Conservation (phyloP, 208 protist species). For the Trypanosoma conorhini region DNA sequence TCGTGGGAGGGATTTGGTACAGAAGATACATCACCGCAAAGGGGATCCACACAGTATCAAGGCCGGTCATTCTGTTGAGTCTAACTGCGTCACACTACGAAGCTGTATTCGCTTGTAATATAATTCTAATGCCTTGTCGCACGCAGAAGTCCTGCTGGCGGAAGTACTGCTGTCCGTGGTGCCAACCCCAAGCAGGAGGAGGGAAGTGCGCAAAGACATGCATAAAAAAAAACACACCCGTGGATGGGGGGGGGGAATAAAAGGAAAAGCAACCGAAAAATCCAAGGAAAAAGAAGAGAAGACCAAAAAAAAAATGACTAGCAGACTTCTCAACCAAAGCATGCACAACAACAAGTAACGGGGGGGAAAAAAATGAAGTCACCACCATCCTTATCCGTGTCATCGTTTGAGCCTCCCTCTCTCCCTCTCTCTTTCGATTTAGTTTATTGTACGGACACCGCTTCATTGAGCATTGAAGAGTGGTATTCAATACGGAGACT, state of each 20-base stretch:
- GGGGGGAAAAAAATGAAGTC: background rate
- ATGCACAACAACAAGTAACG: background rate
- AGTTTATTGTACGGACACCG: background rate
- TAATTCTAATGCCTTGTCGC: background rate
- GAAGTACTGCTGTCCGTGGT: background rate
- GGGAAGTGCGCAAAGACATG: background rate
- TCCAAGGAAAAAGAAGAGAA: background rate
- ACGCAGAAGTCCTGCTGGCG: background rate
- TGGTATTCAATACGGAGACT: background rate
- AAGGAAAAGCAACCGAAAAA: background rate
- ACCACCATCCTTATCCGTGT: background rate
- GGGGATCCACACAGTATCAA: conserved; percentile 83
- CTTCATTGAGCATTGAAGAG: background rate
- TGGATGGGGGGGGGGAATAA: background rate
- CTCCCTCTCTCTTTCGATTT: background rate
- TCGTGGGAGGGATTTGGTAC: conserved; percentile 85
- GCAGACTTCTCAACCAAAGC: background rate
- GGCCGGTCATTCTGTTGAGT: conserved; percentile 55
- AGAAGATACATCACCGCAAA: conserved; percentile 88
- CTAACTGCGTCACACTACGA: background rate
- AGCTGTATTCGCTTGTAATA: background rate
- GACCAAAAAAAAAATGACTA: background rate
- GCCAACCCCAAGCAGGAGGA: background rate
- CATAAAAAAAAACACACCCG: background rate
- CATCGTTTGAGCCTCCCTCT: background rate